Base-by-base conservation (phyloP, 2,329 filamentous ascomycete genomes). In the Beauveria australis region DNA sequence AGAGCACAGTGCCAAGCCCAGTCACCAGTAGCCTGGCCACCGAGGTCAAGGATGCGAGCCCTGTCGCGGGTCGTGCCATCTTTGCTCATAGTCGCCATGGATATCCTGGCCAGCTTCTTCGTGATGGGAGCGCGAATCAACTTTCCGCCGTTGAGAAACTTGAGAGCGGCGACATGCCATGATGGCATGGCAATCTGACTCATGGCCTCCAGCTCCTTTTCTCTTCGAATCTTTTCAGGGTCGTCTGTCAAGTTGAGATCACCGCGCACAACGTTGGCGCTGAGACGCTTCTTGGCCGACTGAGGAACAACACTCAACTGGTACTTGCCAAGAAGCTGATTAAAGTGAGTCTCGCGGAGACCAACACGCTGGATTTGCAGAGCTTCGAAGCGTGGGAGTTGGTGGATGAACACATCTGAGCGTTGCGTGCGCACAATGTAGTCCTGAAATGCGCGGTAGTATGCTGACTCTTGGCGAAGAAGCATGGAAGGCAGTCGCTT, bases 1-100 rank as follows among this genome's bases (percentile, higher is more conserved):
- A 89, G 81, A 1, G 94, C 92, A 61, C 91, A 89, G 70, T 94
- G 87, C 94, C 94, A 99, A 24, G 90, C 93, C 94, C 94, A 99
- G 73, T 96, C 92, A 70, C 91, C 93, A 16, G 89, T 85, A 0
- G 88, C 81, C 70, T 93, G 87, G 49, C 92, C 92, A 53, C 90
- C 92, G 40, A 97, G 85, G 70, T 97, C 93, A 28, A 97, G 82
- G 61, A 97, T 88, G 40, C 89, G 80, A 3, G 86, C 77, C 26
- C 86, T 81, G 61, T 83, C 77, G 62, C 77, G 76, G 56, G 74
- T 70, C 19, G 74, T 72, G 43, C 79, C 79, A 47, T 77, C 69
- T 33, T 71, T 68, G n/a, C 73, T 74, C 2, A 76, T 73, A 1
- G 75, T 72, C 70, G 80, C 76, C 63, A 76, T 76, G 26, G 81